Evolutionary conservation across 139 green algal genomes (phyloP), one percentile per base, ranked within the genome.

Genomic region (Coelastrella sp.): DNA sequence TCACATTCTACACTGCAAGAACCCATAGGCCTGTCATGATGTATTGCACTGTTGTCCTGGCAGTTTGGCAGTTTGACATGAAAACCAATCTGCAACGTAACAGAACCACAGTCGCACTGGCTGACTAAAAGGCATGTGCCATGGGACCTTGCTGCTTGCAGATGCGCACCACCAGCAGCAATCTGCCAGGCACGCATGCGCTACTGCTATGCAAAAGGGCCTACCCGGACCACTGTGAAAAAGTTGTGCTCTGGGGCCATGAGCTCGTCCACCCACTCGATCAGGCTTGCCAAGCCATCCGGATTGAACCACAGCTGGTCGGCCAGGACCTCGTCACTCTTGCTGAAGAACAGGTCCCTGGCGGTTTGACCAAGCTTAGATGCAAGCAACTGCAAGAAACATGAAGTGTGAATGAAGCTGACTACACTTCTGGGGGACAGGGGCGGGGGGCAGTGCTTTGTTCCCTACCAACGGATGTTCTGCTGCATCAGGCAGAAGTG

Each of bases 261-360:
- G 17, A 93, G 16, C 16, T 83, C 83, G 17, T 94, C 90, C 89
- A 93, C 93, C 73, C 90, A 92, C 7, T 87, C 83, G 13, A 92
- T 83, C 23, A 95, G 93, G 5, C n/a, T 19, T 7, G 78, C 89
- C 47, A 95, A 87, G 3, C 68, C 58, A 13, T 85, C 57, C 6
- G 58, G 60, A 8, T 65, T 68, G 80, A 91, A 83, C 88, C 88
- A 91, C 57, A 87, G 20, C 23, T 22, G 16, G 23, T 88, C 23
- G 3, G 88, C 88, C 5, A 88, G 16, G n/a, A 85, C 88, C 4
- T 19, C 7, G n/a, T 87, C 79, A 10, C 79, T 57, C 22, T 60
- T 22, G 57, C 73, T 19, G 4, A 83, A 16, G 16, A 91, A 20
- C 56, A 91, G 80, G 17, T 14, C 11, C n/a, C 68, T 68, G 19